Conservation (phyloP, 106 monocot species). For the Ottelia alismoides region DNA sequence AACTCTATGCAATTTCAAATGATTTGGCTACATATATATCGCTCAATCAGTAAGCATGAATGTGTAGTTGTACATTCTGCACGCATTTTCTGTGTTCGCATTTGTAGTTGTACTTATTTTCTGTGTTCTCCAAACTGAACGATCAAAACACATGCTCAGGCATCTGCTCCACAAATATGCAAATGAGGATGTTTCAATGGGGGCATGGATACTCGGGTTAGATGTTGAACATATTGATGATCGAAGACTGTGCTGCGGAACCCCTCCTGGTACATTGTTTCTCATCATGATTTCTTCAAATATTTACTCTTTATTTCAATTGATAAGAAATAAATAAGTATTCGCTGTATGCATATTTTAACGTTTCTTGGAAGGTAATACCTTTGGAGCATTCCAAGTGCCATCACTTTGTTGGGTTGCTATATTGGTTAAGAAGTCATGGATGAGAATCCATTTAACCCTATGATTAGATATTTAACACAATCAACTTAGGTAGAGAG, state of each 20-base stretch:
- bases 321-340: too few relatives aligned
- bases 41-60: slow-evolving; percentile 28
- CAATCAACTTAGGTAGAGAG: too few relatives aligned
- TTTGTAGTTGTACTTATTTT: not conserved
- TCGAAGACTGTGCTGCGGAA: slow-evolving; percentile 38
- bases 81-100: too few relatives aligned
- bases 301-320: too few relatives aligned
- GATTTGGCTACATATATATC: slow-evolving; percentile 49
- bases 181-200: slow-evolving; percentile 46
- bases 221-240: slow-evolving; percentile 48
- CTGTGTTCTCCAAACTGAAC: not conserved
- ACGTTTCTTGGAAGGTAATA: too few relatives aligned
- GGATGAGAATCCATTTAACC: too few relatives aligned
- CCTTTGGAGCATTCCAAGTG: too few relatives aligned
- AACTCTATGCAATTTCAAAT: slow-evolving; percentile 41
- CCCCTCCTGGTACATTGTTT: slow-evolving; percentile 28
- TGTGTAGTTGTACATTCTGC: not conserved
- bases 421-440: too few relatives aligned
- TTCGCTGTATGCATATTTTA: too few relatives aligned
- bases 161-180: slow-evolving; percentile 44
- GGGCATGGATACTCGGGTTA: slow-evolving; percentile 42
- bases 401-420: too few relatives aligned
- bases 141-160: slow-evolving; percentile 3
- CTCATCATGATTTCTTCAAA: too few relatives aligned
- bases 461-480: too few relatives aligned